Evolutionary conservation across 129 eudicot species (phyloP).

Genomic region (sunflower (Helianthus annuus)): HanXRQr2.0-SUNRISE NC_035440.2:19263535-19264034

Average conservation of each 20-base stretch:
- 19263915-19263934: slow-evolving; percentile 83
- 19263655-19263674: slow-evolving; percentile 92
- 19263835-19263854: slow-evolving; percentile 93
- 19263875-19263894: slow-evolving; percentile 87
- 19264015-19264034: slow-evolving; percentile 76
- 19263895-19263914: slow-evolving; percentile 80
- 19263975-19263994: slow-evolving; percentile 89
- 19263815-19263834: slow-evolving; percentile 85
- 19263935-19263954: slow-evolving; percentile 89
- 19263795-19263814: slow-evolving; percentile 85
- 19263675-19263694: slow-evolving; percentile 77
- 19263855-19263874: slow-evolving; percentile 87
- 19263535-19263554: slow-evolving; percentile 73
- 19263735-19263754: not conserved
- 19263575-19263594: slow-evolving; percentile 83
- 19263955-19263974: slow-evolving; percentile 91
- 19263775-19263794: slow-evolving; percentile 50
- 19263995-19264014: slow-evolving; percentile 89
- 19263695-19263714: slow-evolving; percentile 85
- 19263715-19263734: slow-evolving; percentile 65
- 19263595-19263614: slow-evolving; percentile 85
- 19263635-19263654: slow-evolving; percentile 78
- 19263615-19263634: slow-evolving; percentile 85
- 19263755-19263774: not conserved
- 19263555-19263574: slow-evolving; percentile 79